Conservation (phyloP, 1,284 basidiomycete species). For the Heterobasidion occidentale region DNA sequence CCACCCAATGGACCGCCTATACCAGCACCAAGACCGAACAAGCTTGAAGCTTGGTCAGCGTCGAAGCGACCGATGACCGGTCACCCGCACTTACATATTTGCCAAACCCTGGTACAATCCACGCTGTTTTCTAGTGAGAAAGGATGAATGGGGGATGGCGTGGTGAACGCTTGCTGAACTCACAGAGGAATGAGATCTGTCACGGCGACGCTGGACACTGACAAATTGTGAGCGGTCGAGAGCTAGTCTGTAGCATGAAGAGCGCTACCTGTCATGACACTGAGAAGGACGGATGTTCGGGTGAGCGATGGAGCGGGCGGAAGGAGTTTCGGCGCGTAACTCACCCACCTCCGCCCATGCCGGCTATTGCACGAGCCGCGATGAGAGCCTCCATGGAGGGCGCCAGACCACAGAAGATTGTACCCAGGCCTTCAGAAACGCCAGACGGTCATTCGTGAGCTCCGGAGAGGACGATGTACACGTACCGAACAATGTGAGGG, state of each 20-base stretch:
- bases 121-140: conserved; percentile 58
- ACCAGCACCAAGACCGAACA: conserved; percentile 72
- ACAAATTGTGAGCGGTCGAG: conserved; percentile 9
- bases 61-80: conserved; percentile 3
- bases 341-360: conserved; percentile 87
- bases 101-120: conserved; percentile 86
- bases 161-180: conserved; percentile 22
- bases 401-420: conserved; percentile 75
- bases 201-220: conserved; percentile 71
- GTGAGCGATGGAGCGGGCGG: not conserved
- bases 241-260: not conserved
- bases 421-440: conserved; percentile 59
- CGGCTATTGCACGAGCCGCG: conserved; percentile 73
- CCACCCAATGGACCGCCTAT: conserved; percentile 90
- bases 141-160: conserved; percentile 10
- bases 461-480: conserved; percentile 1
- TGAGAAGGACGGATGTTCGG: conserved; percentile 17
- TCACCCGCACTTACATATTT: conserved; percentile 55
- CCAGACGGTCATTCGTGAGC: not conserved
- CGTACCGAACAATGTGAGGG: conserved; percentile 72
- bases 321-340: conserved; percentile 14
- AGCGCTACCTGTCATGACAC: conserved; percentile 71
- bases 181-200: conserved; percentile 79
- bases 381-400: conserved; percentile 82
- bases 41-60: conserved; percentile 28